phyloP scores from a whole-genome alignment of 305 asterid species.

The Solanum hybrid region DNA sequence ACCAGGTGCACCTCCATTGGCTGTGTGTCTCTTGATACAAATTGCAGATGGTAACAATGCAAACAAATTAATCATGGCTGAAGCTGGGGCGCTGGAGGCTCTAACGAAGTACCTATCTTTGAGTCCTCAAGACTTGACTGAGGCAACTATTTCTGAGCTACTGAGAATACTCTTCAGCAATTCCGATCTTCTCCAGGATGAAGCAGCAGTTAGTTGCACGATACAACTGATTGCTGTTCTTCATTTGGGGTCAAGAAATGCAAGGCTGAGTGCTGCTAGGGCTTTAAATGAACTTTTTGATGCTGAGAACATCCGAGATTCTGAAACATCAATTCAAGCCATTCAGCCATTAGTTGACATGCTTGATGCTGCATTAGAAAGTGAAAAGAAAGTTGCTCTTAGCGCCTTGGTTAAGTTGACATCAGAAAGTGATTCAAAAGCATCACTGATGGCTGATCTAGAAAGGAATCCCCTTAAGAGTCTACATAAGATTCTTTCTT shows the following conservation, averaged over 20 bases:
- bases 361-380: constrained; percentile 47
- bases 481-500: constrained; percentile 48
- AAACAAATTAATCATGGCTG: constrained; percentile 72
- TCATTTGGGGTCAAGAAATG: constrained; percentile 79
- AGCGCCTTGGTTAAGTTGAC: constrained; percentile 66
- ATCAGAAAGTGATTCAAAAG: constrained; percentile 40
- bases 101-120: constrained; percentile 70
- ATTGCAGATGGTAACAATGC: constrained; percentile 70
- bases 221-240: constrained; percentile 83
- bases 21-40: constrained; percentile 59
- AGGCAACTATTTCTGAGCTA: constrained; percentile 70
- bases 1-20: constrained; percentile 75
- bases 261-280: constrained; percentile 71
- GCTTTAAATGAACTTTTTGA: constrained; percentile 66
- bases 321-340: constrained; percentile 70
- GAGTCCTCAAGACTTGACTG: constrained; percentile 80
- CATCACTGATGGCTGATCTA: constrained; percentile 51
- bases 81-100: constrained; percentile 79
- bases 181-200: constrained; percentile 48
- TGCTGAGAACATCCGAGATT: constrained; percentile 54
- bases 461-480: constrained; percentile 63
- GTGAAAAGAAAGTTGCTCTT: constrained; percentile 66
- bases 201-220: constrained; percentile 61
- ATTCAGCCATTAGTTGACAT: constrained; percentile 74
- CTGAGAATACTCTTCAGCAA: constrained; percentile 61